Base-by-base conservation (phyloP, 2,329 filamentous ascomycete genomes). In the Sclerotinia minor region DNA sequence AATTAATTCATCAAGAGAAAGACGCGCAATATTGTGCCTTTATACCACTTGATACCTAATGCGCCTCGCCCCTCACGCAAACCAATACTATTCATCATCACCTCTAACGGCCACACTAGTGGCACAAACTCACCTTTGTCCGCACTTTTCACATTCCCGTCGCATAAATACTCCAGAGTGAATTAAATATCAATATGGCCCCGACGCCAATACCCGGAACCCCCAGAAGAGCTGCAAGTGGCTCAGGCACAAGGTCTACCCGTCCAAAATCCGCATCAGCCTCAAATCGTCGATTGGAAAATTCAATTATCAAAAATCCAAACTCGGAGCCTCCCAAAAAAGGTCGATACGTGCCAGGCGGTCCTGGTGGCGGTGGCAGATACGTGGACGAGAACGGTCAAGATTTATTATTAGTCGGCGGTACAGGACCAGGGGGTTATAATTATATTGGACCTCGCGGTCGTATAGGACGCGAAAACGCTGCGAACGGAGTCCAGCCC, bases 351-450 rank as follows among this genome's bases (percentile, higher is more conserved):
- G 86, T 96, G 59, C 92, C 94, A 45, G 93, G 93, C 59, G 93
- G 92, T 3, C 90, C 92, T 68, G 92, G 92, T 50, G 93, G 93
- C 57, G 92, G 93, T 68, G 92, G 93, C 26, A 84, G 93, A 76
- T 96, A 93, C 78, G 83, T 95, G 47, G 92, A 96, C 73, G 84
- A 89, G 67, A 87, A 92, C 68, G 85, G 85, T 64, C 81, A 84
- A 69, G 87, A 90, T 71, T 85, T 84, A 53, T 84, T 84, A 53
- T 45, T 67, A 53, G 82, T 84, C 75, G 79, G 81, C 75, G 79
- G 81, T 74, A 81, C 81, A 77, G 78, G 80, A 73, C 76, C 80
- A 60, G 81, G 79, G 74, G 78, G 83, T 73, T 81, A 83, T 76
- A 80, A 82, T 78, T 75, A 84, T 78, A 75, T 82, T 76, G 79